Percentiles rank a stretch among this genome's conserved stretches.
Evolutionary conservation across 306 rosid genomes (phyloP).

Genomic region (Begonia masoniana): DNA sequence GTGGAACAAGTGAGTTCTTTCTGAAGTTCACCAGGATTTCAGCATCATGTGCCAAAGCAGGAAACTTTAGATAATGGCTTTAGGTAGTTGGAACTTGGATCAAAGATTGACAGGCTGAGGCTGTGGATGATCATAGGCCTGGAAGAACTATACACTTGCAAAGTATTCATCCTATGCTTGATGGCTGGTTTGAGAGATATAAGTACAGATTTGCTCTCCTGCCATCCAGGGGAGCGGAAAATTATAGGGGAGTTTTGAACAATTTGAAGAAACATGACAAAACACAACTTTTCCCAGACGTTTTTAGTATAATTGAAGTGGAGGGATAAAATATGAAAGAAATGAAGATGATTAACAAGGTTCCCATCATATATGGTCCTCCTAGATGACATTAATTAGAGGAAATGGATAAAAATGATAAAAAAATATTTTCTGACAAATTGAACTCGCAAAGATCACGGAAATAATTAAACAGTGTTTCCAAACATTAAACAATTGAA

Average conservation of each 20-base stretch:
- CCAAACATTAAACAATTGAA: too few species aligned
- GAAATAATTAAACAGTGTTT: too few species aligned
- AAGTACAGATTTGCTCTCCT: conserved; percentile 73
- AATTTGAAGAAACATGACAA: background rate
- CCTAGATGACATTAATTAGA: too few species aligned
- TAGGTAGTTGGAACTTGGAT: conserved; percentile 24
- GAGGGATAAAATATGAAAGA: too few species aligned
- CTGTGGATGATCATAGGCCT: conserved; percentile 43
- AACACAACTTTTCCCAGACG: too few species aligned
- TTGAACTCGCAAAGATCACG: too few species aligned
- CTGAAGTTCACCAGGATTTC: conserved; percentile 50
- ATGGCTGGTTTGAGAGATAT: conserved; percentile 50
- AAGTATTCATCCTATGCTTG: conserved; percentile 43
- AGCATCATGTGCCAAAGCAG: conserved; percentile 45
- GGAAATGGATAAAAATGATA: too few species aligned
- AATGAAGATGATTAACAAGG: too few species aligned
- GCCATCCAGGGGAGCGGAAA: conserved; percentile 46
- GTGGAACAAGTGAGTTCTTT: conserved; percentile 18
- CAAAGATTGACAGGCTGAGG: conserved; percentile 29
- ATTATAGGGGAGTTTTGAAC: conserved; percentile 19
- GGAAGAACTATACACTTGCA: conserved; percentile 35
- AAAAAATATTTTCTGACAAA: too few species aligned
- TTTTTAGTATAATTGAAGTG: too few species aligned
- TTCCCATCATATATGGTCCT: too few species aligned
- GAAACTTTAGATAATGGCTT: conserved; percentile 27